These are phyloP conservation scores for Diospyros kaki DNA, from an alignment of 148 eudicot genomes.

Conservation along the genomic window DNA sequence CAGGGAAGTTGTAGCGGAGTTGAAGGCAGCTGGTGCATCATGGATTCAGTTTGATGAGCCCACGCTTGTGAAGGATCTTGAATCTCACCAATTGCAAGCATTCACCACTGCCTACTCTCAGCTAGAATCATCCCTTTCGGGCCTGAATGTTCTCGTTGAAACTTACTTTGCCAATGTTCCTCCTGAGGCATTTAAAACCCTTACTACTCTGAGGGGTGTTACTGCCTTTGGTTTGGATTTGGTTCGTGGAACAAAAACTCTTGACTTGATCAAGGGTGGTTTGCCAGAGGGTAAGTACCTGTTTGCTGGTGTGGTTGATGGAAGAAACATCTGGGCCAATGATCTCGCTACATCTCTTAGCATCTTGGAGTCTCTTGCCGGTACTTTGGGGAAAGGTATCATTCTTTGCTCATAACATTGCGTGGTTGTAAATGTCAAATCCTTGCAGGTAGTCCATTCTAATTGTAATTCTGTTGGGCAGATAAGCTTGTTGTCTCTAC, in stretches of 20 bases:
- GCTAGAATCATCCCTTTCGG: conserved; percentile 6
- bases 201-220: conserved; percentile 39
- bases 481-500: no score
- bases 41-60: conserved; percentile 53
- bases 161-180: conserved; percentile 52
- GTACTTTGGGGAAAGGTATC: conserved; percentile 38
- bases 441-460: neutral
- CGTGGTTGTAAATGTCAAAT: neutral
- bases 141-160: conserved; percentile 38
- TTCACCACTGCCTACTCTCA: neutral
- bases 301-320: conserved; percentile 33
- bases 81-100: conserved; percentile 5
- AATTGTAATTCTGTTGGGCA: no score
- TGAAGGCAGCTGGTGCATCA: conserved; percentile 52
- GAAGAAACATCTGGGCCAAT: conserved; percentile 63
- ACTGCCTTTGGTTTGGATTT: conserved; percentile 43
- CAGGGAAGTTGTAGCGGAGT: conserved; percentile 48
- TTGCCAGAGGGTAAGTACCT: conserved; percentile 50
- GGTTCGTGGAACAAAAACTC: neutral
- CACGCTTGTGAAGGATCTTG: conserved; percentile 33
- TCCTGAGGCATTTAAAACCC: conserved; percentile 49
- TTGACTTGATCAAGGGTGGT: conserved; percentile 22
- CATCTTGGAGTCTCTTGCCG: conserved; percentile 37
- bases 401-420: neutral
- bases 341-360: conserved; percentile 51